Evolutionary conservation across 306 rosid genomes (phyloP).

Genomic region (Cucurbita moschata): DNA sequence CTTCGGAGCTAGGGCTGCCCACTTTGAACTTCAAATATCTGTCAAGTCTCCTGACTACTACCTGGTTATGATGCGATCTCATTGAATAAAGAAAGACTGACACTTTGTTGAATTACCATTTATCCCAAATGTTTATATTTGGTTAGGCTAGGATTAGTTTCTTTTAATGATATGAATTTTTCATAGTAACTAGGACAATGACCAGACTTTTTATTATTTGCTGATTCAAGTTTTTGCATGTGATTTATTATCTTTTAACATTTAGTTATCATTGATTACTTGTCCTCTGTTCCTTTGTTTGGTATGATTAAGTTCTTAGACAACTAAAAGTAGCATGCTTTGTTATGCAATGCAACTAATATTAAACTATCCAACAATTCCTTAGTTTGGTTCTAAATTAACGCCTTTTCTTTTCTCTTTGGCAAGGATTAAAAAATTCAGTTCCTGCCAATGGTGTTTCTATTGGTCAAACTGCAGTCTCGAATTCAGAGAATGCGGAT

Average conservation of each 20-base stretch:
- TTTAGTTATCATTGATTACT: neutral
- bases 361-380: neutral
- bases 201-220: neutral
- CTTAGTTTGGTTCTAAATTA: neutral
- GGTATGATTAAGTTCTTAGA: neutral
- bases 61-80: neutral
- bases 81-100: neutral
- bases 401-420: neutral
- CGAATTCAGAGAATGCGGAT: conserved; percentile 41
- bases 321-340: neutral
- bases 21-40: neutral
- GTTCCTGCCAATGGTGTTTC: conserved; percentile 10
- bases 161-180: neutral
- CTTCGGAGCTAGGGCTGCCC: neutral
- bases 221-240: neutral
- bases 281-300: neutral
- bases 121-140: neutral
- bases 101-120: neutral
- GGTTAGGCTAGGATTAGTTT: neutral
- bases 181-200: neutral
- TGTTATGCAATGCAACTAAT: neutral
- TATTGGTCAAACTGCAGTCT: conserved; percentile 46
- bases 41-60: neutral
- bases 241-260: neutral
- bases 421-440: conserved; percentile 6